Base-by-base conservation (phyloP, 805 yeast genomes). In the Teunomyces panamensis region DNA sequence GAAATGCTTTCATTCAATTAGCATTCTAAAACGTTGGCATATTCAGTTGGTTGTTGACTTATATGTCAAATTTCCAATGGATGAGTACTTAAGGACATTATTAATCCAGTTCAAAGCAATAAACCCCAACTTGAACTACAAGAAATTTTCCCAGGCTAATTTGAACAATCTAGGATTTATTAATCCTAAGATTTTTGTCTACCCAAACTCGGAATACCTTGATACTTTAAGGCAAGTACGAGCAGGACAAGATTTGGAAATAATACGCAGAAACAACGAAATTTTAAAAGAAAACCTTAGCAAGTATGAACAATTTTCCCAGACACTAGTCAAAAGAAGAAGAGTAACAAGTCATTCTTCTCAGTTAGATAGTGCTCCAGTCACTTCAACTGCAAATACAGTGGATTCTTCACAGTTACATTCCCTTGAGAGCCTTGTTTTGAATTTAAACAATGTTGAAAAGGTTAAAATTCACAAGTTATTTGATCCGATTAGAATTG, bases 41-140 rank as follows among this genome's bases (percentile, higher is more conserved):
- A 56, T 67, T 11, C 59, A 62, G 43, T 47, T 57, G 14, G 64
- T 62, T 8, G 60, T 60, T 1, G 69, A 64, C 29, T 55, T 68
- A 36, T 56, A 49, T 41, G 34, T 43, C 2, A 62, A 60, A 39
- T 69, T 69, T 47, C 74, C 74, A 14, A 48, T 54, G 30, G 74
- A 69, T 45, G 60, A 56, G 13, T 52, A 59, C 20, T 52, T 69
- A 32, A 58, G 52, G 34, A 49, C 51, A 9, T 48, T 68, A 14
- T 37, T 68, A 16, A 51, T 55, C 1, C 48, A 62, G 7, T 59
- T 65, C 48, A 56, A 53, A 43, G 48, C 53, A 24, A 10, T 56
- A 16, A 54, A 55, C 8, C 69, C 67, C 3, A 41, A 32, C 5
- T 28, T 59, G 7, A 59, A 58, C 42, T 49, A 54, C 39, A 51